Percentiles rank a stretch among this genome's conserved stretches.
Conservation (phyloP, 2,329 filamentous ascomycete genomes). For the Coniochaeta sp. region DNA sequence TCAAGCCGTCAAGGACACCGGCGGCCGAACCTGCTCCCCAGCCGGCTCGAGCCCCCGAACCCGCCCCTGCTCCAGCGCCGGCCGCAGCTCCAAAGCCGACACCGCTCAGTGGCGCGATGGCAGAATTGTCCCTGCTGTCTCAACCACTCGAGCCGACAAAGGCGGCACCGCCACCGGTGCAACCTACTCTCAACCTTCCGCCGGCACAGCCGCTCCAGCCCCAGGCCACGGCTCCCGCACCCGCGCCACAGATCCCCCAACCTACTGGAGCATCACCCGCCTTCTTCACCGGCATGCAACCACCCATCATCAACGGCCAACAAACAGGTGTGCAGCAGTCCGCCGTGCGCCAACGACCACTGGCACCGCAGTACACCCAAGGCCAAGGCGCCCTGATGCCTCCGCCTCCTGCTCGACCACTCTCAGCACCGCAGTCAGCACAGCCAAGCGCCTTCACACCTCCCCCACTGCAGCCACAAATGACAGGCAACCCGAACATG, state of each 20-base stretch:
- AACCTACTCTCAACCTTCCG: constrained; percentile 22
- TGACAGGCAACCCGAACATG: constrained; percentile 52
- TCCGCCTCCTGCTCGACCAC: constrained; percentile 70
- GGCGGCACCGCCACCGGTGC: constrained; percentile 9
- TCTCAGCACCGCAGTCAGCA: constrained; percentile 80
- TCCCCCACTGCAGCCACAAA: constrained; percentile 72
- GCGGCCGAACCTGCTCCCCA: constrained; percentile 14
- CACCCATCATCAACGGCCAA: constrained; percentile 30
- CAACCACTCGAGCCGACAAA: constrained; percentile 46
- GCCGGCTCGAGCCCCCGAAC: constrained; percentile 11
- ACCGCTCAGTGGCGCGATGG: constrained; percentile 60
- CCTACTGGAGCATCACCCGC: constrained; percentile 48
- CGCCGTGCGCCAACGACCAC: constrained; percentile 58
- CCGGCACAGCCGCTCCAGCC: constrained; percentile 19
- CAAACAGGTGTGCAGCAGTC: constrained; percentile 28
- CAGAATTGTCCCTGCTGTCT: constrained; percentile 46
- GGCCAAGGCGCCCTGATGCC: constrained; percentile 59
- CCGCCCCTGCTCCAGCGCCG: constrained; percentile 25
- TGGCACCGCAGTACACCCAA: constrained; percentile 56
- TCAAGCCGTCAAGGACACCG: constrained; percentile 67
- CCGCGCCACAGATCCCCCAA: constrained; percentile 30
- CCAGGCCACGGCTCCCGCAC: constrained; percentile 15
- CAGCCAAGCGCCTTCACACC: constrained; percentile 66
- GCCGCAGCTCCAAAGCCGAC: constrained; percentile 22
- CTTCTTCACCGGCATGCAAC: constrained; percentile 44